phyloP scores from a whole-genome alignment of 331 rosid genomes.

The Telfairia occidentalis region DNA sequence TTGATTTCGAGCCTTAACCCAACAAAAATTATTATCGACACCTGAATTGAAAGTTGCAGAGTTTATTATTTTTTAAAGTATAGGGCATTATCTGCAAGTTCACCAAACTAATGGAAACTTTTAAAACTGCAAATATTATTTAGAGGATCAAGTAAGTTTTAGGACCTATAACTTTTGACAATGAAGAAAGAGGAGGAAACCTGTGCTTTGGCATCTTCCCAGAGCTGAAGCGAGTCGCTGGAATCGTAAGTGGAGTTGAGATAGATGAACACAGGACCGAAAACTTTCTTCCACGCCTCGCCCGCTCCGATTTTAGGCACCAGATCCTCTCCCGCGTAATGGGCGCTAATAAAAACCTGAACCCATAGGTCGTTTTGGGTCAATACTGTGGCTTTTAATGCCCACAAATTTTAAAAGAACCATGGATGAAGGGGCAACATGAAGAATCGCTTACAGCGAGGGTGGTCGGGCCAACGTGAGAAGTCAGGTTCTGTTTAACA shows the following conservation, averaged over 20 bases:
- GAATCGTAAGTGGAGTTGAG: constrained; percentile 32
- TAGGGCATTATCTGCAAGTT: no score
- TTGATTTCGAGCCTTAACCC: no score
- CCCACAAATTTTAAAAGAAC: not conserved
- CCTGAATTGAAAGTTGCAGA: no score
- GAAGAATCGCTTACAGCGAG: constrained; percentile 32
- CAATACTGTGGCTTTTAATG: not conserved
- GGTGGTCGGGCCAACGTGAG: constrained; percentile 47
- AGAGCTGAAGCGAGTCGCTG: constrained; percentile 33
- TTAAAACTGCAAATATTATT: no score
- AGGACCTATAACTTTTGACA: no score
- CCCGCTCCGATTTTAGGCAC: constrained; percentile 51
- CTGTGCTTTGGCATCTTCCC: constrained; percentile 79
- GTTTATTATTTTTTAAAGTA: no score
- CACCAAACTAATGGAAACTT: no score
- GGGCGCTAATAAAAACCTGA: constrained; percentile 82
- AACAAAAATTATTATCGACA: no score
- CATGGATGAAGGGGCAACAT: not conserved
- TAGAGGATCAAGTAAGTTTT: no score
- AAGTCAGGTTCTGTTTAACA: constrained; percentile 35
- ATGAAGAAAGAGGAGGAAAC: constrained; percentile 18
- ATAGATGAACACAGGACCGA: constrained; percentile 76
- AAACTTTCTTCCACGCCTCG: constrained; percentile 86
- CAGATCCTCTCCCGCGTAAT: constrained; percentile 81
- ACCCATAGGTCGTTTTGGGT: not conserved